These are phyloP conservation scores for Lactarius psammicola DNA, from an alignment of 768 basidiomycete genomes.

Conservation along the genomic window DNA sequence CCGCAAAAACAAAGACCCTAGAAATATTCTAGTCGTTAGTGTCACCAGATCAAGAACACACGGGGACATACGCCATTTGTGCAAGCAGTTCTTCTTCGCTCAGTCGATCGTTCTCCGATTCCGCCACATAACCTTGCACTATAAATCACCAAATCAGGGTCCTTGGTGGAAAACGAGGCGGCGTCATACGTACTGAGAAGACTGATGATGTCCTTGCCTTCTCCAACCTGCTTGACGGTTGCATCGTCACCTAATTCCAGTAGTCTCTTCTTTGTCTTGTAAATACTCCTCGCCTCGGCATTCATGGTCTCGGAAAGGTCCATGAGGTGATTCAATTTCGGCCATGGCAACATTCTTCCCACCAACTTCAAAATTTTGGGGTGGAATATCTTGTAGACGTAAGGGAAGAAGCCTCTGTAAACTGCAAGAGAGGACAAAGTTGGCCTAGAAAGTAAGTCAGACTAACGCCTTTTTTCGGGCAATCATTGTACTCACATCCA, in stretches of 20 bases:
- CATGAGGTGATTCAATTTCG: slow-evolving; percentile 35
- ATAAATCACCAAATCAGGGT: background rate
- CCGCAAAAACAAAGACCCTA: no score
- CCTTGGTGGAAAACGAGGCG: background rate
- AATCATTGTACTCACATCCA: slow-evolving; percentile 23
- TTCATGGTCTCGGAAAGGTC: slow-evolving; percentile 39
- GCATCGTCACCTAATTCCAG: slow-evolving; percentile 33
- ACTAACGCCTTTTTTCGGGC: background rate
- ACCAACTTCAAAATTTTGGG: slow-evolving; percentile 38
- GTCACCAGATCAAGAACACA: no score
- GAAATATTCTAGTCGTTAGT: no score
- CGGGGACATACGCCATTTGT: no score
- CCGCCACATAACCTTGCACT: background rate
- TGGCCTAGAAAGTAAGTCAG: slow-evolving; percentile 14
- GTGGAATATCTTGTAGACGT: slow-evolving; percentile 21
- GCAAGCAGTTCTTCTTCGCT: no score
- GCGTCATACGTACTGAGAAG: background rate
- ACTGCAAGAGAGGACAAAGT: slow-evolving; percentile 8
- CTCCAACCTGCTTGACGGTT: background rate
- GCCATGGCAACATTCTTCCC: slow-evolving; percentile 37
- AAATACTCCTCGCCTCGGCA: slow-evolving; percentile 38
- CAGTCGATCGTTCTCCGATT: background rate
- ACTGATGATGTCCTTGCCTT: background rate
- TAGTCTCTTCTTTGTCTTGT: slow-evolving; percentile 41
- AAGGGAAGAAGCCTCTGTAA: slow-evolving; percentile 13